Conservation (phyloP, 1,139 yeast genomes). For the Casaregolazyma suthepensis region DNA sequence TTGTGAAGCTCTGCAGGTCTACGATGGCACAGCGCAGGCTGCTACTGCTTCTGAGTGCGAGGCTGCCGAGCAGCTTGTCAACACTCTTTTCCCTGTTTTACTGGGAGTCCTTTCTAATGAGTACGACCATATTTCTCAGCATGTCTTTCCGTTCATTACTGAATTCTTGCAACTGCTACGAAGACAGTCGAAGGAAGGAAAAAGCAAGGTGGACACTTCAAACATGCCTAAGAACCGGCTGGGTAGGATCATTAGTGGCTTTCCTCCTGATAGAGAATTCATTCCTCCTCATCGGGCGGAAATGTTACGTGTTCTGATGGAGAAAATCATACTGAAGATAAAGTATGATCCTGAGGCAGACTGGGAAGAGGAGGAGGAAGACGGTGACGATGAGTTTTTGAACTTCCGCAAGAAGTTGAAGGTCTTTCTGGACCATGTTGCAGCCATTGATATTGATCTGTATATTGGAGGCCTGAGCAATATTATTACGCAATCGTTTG, state of each 20-base stretch:
- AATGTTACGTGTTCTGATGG: constrained; percentile 56
- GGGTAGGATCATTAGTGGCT: constrained; percentile 23
- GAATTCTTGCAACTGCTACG: constrained; percentile 68
- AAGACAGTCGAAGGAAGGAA: constrained; percentile 38
- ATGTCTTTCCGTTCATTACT: constrained; percentile 74
- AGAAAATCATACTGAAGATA: constrained; percentile 69
- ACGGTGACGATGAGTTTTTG: constrained; percentile 67
- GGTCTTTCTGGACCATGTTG: constrained; percentile 79
- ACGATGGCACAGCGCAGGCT: constrained; percentile 44
- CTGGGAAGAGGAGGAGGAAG: constrained; percentile 41
- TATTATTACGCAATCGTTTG: constrained; percentile 55
- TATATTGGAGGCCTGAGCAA: constrained; percentile 64
- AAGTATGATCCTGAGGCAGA: constrained; percentile 72
- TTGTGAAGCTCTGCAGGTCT: constrained; percentile 59
- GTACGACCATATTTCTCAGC: constrained; percentile 82
- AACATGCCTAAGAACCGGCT: constrained; percentile 22
- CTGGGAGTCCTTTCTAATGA: constrained; percentile 69
- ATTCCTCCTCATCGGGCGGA: constrained; percentile 37
- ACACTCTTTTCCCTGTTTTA: constrained; percentile 67
- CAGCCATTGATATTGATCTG: constrained; percentile 64
- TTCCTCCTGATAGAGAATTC: constrained; percentile 28
- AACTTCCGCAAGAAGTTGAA: constrained; percentile 72
- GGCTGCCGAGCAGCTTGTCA: constrained; percentile 40
- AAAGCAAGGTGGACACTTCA: constrained; percentile 26
- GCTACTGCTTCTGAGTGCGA: constrained; percentile 32